A percentile compares a stretch with the other conserved stretches of the same genome.
phyloP scores from a whole-genome alignment of 768 basidiomycete species.

The Leccinellum rugosiceps region DNA sequence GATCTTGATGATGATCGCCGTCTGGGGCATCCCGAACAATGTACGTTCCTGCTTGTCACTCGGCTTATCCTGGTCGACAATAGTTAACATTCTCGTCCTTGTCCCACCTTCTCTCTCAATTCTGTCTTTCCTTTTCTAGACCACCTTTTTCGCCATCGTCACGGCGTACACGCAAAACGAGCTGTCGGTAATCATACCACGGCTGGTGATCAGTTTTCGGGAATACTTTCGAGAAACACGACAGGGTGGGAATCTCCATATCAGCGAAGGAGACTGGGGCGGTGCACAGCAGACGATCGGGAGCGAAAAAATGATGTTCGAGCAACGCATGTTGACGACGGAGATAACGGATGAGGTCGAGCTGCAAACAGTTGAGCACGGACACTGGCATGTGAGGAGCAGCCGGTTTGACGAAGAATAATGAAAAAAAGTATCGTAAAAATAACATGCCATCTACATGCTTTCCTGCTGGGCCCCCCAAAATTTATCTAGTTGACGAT shows the following conservation, averaged over 20 bases:
- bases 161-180: slow-evolving; percentile 19
- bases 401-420: not conserved
- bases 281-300: not conserved
- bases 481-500: not conserved
- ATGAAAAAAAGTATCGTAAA: not conserved
- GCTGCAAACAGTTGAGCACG: not conserved
- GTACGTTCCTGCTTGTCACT: slow-evolving; percentile 2
- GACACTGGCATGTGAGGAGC: not conserved
- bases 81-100: not conserved
- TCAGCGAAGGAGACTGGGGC: not conserved
- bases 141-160: slow-evolving; percentile 9
- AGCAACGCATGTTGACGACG: not conserved
- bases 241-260: not conserved
- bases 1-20: slow-evolving; percentile 13
- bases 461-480: not conserved
- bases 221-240: slow-evolving; percentile 8
- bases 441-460: too few relatives aligned
- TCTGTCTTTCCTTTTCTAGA: not conserved
- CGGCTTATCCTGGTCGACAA: not conserved
- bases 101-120: not conserved
- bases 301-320: slow-evolving; percentile 12
- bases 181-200: slow-evolving; percentile 16
- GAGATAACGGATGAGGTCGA: slow-evolving; percentile 4
- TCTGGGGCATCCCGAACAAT: slow-evolving; percentile 12
- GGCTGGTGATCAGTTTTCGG: slow-evolving; percentile 19